These are phyloP conservation scores for Candida montana DNA, from an alignment of 805 yeast species.

Conservation along the genomic window DNA sequence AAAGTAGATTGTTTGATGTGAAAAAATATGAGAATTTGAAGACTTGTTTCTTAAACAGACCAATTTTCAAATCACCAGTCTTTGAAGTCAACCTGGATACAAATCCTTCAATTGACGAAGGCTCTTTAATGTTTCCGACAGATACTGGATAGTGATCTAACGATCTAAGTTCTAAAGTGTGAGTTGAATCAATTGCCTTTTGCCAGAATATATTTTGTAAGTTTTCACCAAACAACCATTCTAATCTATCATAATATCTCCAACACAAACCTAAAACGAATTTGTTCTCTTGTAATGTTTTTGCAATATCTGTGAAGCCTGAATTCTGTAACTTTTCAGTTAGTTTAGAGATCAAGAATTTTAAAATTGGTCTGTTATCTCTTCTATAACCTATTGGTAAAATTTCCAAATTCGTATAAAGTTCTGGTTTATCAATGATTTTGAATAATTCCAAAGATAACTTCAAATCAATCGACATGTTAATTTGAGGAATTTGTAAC, in stretches of 20 bases:
- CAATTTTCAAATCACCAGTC: conserved; percentile 35
- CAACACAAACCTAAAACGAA: conserved; percentile 49
- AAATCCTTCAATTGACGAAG: conserved; percentile 79
- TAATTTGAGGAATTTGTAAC: conserved; percentile 39
- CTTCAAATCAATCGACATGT: conserved; percentile 23
- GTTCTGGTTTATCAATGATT: conserved; percentile 1
- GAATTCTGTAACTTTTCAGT: conserved; percentile 28
- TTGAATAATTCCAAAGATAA: conserved; percentile 14
- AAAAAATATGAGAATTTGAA: conserved; percentile 57
- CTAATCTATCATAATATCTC: conserved; percentile 68
- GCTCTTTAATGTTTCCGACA: conserved; percentile 41
- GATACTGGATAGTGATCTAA: conserved; percentile 34
- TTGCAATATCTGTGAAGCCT: conserved; percentile 22
- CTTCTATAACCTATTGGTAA: conserved; percentile 22
- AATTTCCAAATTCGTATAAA: not conserved
- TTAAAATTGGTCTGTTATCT: conserved; percentile 27
- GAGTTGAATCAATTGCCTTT: conserved; percentile 39
- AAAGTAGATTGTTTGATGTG: conserved; percentile 55
- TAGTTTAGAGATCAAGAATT: conserved; percentile 36
- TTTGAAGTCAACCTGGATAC: conserved; percentile 50
- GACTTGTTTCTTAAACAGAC: conserved; percentile 34
- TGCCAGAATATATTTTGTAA: conserved; percentile 38
- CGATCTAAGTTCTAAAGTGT: conserved; percentile 57
- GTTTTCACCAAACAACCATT: conserved; percentile 52
- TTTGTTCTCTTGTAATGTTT: conserved; percentile 23